Evolutionary conservation across 139 green algal genomes (phyloP).

Genomic region (Micractinium conductrix): DNA sequence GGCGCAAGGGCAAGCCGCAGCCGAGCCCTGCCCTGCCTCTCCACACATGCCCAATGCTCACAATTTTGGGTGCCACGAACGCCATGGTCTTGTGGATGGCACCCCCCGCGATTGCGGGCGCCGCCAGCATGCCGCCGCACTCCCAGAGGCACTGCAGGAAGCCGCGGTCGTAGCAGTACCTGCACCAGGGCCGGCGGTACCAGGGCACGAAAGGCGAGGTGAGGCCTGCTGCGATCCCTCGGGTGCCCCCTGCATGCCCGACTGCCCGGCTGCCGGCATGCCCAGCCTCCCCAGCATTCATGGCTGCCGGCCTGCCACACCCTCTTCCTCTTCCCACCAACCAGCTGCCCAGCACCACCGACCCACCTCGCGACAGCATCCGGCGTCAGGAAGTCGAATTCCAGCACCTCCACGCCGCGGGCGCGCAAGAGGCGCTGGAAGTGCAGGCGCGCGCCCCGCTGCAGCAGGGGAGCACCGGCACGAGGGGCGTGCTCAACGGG

Average conservation of each 20-base stretch:
- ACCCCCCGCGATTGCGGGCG: conserved; percentile 86
- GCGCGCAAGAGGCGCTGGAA: conserved; percentile 71
- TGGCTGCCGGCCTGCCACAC: too few relatives aligned
- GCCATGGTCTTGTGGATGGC: conserved; percentile 96
- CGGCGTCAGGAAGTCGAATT: conserved; percentile 98
- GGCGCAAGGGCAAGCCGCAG: background rate
- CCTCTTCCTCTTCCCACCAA: background rate
- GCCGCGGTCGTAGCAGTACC: conserved; percentile 91
- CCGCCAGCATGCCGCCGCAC: conserved; percentile 94
- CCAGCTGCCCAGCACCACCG: background rate
- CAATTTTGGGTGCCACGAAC: conserved; percentile 96
- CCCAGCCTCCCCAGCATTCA: too few relatives aligned
- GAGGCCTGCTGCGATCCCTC: too few relatives aligned
- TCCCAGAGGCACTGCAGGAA: conserved; percentile 97
- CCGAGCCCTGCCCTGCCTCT: background rate
- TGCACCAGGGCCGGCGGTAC: conserved; percentile 9
- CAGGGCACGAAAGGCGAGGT: too few relatives aligned
- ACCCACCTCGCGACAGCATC: conserved; percentile 66
- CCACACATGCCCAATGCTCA: conserved; percentile 23
- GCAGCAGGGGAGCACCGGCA: too few relatives aligned
- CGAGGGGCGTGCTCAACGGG: too few relatives aligned
- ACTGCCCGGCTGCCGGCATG: too few relatives aligned
- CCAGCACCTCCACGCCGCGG: conserved; percentile 94
- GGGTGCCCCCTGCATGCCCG: too few relatives aligned
- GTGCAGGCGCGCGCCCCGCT: conserved; percentile 78